Evolutionary conservation across 768 basidiomycete species (phyloP).

Genomic region (Pleurotus citrinopileatus): DNA sequence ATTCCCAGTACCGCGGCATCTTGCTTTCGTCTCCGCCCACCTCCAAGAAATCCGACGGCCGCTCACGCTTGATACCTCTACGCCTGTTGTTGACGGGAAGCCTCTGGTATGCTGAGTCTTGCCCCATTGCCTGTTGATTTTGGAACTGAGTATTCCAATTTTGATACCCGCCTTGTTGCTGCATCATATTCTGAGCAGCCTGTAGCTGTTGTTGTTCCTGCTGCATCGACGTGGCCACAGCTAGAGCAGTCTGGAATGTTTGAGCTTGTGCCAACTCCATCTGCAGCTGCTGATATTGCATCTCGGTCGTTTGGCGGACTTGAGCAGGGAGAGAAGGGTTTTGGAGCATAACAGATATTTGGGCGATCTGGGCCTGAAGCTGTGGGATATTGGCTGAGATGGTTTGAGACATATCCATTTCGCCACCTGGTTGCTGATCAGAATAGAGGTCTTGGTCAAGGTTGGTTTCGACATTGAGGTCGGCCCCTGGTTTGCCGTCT

Average conservation of each 20-base stretch:
- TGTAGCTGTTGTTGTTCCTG: constrained; percentile 48
- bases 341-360: constrained; percentile 76
- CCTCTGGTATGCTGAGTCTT: constrained; percentile 87
- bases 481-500: constrained; percentile 27
- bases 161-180: constrained; percentile 27
- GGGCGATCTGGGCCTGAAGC: constrained; percentile 82
- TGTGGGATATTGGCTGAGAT: constrained; percentile 75
- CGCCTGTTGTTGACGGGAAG: constrained; percentile 80
- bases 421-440: constrained; percentile 63
- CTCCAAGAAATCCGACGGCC: constrained; percentile 83
- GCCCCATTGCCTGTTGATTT: constrained; percentile 62
- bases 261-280: constrained; percentile 80
- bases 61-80: constrained; percentile 73
- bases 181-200: constrained; percentile 20
- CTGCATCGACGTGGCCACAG: constrained; percentile 52
- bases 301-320: constrained; percentile 77
- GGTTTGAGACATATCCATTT: constrained; percentile 69
- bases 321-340: constrained; percentile 70
- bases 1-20: constrained; percentile 78
- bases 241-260: constrained; percentile 62
- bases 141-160: constrained; percentile 47
- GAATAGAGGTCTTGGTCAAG: constrained; percentile 66
- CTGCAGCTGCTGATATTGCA: constrained; percentile 79
- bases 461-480: constrained; percentile 28
- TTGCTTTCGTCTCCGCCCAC: constrained; percentile 66